These are phyloP conservation scores for Ophiocordyceps camponoti-leonardi DNA, from an alignment of 2,329 filamentous ascomycete genomes.

Conservation along the genomic window DNA sequence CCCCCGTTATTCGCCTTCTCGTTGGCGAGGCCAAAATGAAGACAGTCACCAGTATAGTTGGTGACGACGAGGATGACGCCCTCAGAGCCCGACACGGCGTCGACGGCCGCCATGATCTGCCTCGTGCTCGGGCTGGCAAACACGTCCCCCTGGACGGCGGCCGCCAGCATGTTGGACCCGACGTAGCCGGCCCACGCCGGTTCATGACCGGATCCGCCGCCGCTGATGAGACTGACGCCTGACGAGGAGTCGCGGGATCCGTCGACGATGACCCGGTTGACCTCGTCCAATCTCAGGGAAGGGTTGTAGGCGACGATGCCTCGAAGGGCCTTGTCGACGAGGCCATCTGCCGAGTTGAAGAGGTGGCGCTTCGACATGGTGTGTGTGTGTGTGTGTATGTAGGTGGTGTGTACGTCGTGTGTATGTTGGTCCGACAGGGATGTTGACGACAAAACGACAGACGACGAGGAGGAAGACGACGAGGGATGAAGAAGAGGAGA, in stretches of 20 bases:
- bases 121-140: constrained; percentile 47
- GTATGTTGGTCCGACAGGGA: no score
- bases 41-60: constrained; percentile 48
- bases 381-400: no score
- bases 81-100: constrained; percentile 32
- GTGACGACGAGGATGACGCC: constrained; percentile 45
- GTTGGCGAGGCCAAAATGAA: constrained; percentile 43
- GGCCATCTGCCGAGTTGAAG: constrained; percentile 33
- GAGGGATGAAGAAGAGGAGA: no score
- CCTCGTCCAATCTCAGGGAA: constrained; percentile 28
- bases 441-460: no score
- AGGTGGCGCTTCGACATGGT: constrained; percentile 35
- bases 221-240: constrained; percentile 32
- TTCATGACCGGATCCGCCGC: constrained; percentile 41
- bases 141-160: constrained; percentile 43
- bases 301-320: constrained; percentile 37
- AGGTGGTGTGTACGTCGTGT: no score
- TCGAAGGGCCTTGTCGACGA: constrained; percentile 32
- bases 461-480: no score
- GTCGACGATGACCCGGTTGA: constrained; percentile 34
- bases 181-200: constrained; percentile 49
- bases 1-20: constrained; percentile 38
- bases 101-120: constrained; percentile 42
- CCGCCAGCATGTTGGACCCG: constrained; percentile 41
- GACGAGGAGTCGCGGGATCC: constrained; percentile 22